These are phyloP conservation scores for Nitzschia sp. DNA, from an alignment of 108 stramenopile species.

Conservation along the genomic window DNA sequence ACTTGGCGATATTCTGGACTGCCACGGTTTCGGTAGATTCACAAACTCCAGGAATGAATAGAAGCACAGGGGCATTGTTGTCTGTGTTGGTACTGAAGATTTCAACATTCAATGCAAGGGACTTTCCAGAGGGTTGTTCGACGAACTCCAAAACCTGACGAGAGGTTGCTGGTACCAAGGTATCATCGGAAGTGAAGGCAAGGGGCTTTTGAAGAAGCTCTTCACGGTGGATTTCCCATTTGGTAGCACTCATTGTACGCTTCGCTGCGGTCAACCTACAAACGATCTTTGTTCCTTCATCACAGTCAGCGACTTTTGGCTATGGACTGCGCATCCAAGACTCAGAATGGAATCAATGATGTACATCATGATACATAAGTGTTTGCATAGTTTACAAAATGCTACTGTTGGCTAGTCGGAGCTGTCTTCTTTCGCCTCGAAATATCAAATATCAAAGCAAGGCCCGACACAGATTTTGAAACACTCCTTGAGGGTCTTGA, in stretches of 20 bases:
- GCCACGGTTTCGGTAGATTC: slow-evolving; percentile 54
- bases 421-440: too few relatives aligned
- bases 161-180: slow-evolving; percentile 12
- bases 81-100: neutral
- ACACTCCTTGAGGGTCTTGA: too few relatives aligned
- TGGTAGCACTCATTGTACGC: neutral
- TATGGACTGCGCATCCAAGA: too few relatives aligned
- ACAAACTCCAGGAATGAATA: slow-evolving; percentile 53
- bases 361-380: too few relatives aligned
- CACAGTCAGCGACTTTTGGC: too few relatives aligned
- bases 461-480: too few relatives aligned
- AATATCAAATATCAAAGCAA: too few relatives aligned
- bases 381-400: too few relatives aligned
- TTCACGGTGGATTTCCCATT: neutral
- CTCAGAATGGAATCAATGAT: too few relatives aligned
- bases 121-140: neutral
- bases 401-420: too few relatives aligned
- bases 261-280: too few relatives aligned
- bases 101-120: slow-evolving; percentile 13
- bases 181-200: slow-evolving; percentile 7
- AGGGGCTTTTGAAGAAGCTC: neutral
- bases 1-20: slow-evolving; percentile 40
- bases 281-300: neutral
- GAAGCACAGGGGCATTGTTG: slow-evolving; percentile 12
- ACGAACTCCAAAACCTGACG: neutral